Base-by-base conservation (phyloP, 2,329 filamentous ascomycete genomes). In the Kalaharituber pfeilii region DNA sequence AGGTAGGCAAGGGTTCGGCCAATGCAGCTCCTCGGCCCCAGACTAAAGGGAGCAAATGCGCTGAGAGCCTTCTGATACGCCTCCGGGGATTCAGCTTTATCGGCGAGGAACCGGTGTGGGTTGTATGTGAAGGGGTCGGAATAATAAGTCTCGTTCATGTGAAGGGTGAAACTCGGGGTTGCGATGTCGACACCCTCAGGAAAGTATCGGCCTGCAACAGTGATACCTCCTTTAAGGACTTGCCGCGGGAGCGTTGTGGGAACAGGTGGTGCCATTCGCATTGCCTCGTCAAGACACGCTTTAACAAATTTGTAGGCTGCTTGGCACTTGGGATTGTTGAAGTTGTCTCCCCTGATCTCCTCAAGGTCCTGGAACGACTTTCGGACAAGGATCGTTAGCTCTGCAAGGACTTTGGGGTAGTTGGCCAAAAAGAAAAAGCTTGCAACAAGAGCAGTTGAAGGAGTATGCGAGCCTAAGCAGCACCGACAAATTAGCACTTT, bases 231-330 rank as follows among this genome's bases (percentile, higher is more conserved):
- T 2, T 56, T 44, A 13, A 65, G 59, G 15, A 67, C 64, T 52
- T 69, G 65, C 7, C 70, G 58, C 52, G 63, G 58, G 47, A 71
- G 53, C 52, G 66, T 52, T 52, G 63, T 59, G 52, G 66, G 64
- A 0, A 70, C 68, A 0, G 71, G 68, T 2, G 73, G 71, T 3
- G 69, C 69, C 51, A 74, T 64, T 15, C 73, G 69, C 54, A 75
- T 64, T 0, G 69, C 64, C 60, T 76, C 73, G 44, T 74, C 68
- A 39, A 76, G 67, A 53, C 68, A 69, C 3, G 72, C 73, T 4
- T 67, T 66, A 0, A 75, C 64, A 57, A 73, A 75, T 0, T 52
- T 55, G 58, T 67, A 71, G 11, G 54, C 59, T 22, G 65, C 62
- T 5, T 74, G 61, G 6, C 62, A 56, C 1, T 63, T 39, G 2